phyloP scores from a whole-genome alignment of 1,284 basidiomycete species.

The Malassezia nana region DNA sequence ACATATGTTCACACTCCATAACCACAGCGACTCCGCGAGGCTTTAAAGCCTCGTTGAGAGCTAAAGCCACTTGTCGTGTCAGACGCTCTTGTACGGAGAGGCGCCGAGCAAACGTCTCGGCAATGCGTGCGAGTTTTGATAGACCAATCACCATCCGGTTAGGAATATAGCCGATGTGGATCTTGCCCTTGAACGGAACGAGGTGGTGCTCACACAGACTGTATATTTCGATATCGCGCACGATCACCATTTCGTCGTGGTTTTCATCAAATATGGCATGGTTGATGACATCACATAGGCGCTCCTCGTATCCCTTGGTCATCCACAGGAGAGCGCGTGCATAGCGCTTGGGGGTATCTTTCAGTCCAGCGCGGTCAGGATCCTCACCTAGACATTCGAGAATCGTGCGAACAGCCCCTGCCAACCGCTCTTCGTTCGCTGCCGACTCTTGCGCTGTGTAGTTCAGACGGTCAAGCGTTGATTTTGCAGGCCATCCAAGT shows the following conservation, averaged over 20 bases:
- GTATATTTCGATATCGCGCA: constrained; percentile 92
- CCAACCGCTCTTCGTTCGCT: constrained; percentile 56
- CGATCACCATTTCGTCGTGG: constrained; percentile 99
- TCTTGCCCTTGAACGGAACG: constrained; percentile 92
- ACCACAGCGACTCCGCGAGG: constrained; percentile 98
- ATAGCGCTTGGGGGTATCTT: constrained; percentile 86
- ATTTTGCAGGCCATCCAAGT: constrained; percentile 44
- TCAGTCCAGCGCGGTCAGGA: constrained; percentile 81
- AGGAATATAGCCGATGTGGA: constrained; percentile 72
- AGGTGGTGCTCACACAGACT: constrained; percentile 97
- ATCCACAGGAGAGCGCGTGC: constrained; percentile 97
- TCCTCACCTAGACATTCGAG: constrained; percentile 98
- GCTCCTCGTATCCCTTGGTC: constrained; percentile 96
- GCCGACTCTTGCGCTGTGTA: constrained; percentile 32
- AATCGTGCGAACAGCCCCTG: constrained; percentile 76
- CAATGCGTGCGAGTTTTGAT: constrained; percentile 93
- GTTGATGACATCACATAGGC: constrained; percentile 88
- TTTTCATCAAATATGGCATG: constrained; percentile 98
- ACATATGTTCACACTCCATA: constrained; percentile 66
- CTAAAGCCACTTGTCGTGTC: constrained; percentile 92
- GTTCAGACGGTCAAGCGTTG: constrained; percentile 35
- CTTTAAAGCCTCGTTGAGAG: constrained; percentile 91
- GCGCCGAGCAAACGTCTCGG: constrained; percentile 90
- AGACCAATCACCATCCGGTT: constrained; percentile 88
- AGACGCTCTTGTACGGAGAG: constrained; percentile 95